Evolutionary conservation across 1,139 yeast genomes (phyloP), one percentile per base, ranked within the genome.

Genomic region (Blastobotrys serpentis): DNA sequence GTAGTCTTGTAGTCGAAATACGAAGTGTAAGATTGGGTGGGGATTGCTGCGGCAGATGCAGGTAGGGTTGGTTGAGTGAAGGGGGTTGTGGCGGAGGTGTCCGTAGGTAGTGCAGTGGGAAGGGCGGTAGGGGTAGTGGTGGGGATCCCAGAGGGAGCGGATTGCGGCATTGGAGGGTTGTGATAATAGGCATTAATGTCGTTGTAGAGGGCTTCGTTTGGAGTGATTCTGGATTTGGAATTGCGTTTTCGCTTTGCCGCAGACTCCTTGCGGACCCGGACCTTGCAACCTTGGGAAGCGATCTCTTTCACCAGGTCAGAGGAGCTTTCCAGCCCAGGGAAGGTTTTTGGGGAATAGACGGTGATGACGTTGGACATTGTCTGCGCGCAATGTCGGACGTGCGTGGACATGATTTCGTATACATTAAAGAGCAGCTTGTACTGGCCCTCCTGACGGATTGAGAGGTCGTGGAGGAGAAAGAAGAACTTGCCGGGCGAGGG

Each of bases 271-370:
- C 70, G 52, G 13, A 67, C 67, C 13, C 70, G 57, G 22, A 66
- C 69, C 43, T 61, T 60, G 48, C 67, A 64, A 11, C 70, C 70
- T 36, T 65, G 67, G 23, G 63, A 56, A 8, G 69, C 69, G 22
- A 66, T 61, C 41, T 66, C 68, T 32, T 64, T 61, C 36, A 66
- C 66, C 43, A 66, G 52, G 34, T 64, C 67, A 26, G 65, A 61
- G 21, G 65, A 58, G 11, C 64, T 65, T 42, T 59, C 68, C 43
- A 67, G 58, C 2, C 71, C 71, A 13, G 70, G 71, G 51, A 67
- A 67, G 41, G 63, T 60, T 49, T 68, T 68, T 21, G 70, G 70
- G 2, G 68, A 60, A 55, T 64, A 67, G 14, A 66, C 71, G 4
- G 64, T 60, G 42, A 67, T 55, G 26, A 59, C 53, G 33, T 59